Percentiles rank a stretch among this genome's conserved stretches.
Conservation (phyloP, 129 eudicot genomes). For the Erigeron canadensis region DNA sequence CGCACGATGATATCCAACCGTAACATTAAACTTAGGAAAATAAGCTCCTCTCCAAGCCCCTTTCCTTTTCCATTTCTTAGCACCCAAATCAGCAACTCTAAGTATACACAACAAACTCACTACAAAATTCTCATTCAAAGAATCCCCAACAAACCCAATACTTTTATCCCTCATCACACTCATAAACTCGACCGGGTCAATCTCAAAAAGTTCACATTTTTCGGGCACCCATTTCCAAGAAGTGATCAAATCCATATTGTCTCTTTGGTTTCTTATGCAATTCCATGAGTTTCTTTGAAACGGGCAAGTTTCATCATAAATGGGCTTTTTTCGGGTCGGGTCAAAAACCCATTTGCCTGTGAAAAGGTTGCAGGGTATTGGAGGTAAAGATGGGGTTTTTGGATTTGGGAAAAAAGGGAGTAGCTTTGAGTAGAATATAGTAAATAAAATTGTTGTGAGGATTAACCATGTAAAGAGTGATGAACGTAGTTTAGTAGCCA, state of each 20-base stretch:
- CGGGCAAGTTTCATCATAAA: conserved; percentile 51
- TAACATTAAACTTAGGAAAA: conserved; percentile 75
- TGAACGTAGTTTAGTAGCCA: conserved; percentile 31
- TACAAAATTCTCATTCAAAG: conserved; percentile 87
- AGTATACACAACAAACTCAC: conserved; percentile 71
- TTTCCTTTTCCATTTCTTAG: conserved; percentile 87
- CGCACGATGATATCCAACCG: conserved; percentile 88
- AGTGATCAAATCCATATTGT: conserved; percentile 67
- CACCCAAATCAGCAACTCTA: conserved; percentile 72
- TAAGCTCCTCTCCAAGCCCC: conserved; percentile 85
- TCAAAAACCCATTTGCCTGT: conserved; percentile 67
- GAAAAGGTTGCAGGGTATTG: conserved; percentile 49
- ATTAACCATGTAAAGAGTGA: conserved; percentile 48
- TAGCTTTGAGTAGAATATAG: conserved; percentile 52
- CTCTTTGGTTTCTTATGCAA: conserved; percentile 29
- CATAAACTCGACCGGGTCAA: conserved; percentile 32
- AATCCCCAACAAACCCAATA: conserved; percentile 92
- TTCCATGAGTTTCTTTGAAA: conserved; percentile 37
- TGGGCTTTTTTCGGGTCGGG: conserved; percentile 55
- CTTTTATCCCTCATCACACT: conserved; percentile 20
- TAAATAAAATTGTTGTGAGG: conserved; percentile 44
- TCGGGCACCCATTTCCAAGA: conserved; percentile 92
- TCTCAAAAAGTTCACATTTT: conserved; percentile 44
- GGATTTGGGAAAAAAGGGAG: conserved; percentile 44
- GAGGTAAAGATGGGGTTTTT: conserved; percentile 5